Conservation (phyloP, 2,329 filamentous ascomycete species). For the Sclerotinia glacialis region DNA sequence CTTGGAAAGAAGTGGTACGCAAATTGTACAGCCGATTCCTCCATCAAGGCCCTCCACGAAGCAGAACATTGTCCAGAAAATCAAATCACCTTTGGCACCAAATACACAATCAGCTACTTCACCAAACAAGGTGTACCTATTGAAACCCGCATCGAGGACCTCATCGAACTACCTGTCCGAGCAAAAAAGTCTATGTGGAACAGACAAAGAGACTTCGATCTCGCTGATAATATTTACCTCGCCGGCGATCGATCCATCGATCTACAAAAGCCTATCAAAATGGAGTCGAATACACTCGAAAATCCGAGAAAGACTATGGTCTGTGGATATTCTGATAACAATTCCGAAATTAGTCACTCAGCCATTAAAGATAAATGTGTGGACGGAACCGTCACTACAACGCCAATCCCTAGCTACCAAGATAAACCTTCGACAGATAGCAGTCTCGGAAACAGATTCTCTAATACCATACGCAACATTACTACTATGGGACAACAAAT, state of each 20-base stretch:
- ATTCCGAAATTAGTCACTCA: conserved; percentile 30
- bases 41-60: not conserved
- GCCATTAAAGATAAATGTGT: not conserved
- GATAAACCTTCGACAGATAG: conserved; percentile 33
- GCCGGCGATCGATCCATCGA: not conserved
- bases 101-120: conserved; percentile 12
- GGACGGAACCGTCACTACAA: too few species aligned
- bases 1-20: not conserved
- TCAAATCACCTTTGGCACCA: conserved; percentile 9
- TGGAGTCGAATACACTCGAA: not conserved
- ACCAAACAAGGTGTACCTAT: conserved; percentile 1
- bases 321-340: conserved; percentile 40
- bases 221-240: not conserved
- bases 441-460: conserved; percentile 39
- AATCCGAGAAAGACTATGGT: conserved; percentile 27
- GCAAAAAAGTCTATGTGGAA: not conserved
- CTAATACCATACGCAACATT: not conserved
- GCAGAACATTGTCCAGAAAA: not conserved
- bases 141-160: not conserved
- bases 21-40: not conserved
- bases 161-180: not conserved
- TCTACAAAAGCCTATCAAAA: not conserved
- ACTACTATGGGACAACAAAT: not conserved
- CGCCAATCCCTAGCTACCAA: not conserved
- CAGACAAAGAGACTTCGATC: not conserved